Conservation (phyloP, 257 asterid genomes). For the Solanum chaucha region DNA sequence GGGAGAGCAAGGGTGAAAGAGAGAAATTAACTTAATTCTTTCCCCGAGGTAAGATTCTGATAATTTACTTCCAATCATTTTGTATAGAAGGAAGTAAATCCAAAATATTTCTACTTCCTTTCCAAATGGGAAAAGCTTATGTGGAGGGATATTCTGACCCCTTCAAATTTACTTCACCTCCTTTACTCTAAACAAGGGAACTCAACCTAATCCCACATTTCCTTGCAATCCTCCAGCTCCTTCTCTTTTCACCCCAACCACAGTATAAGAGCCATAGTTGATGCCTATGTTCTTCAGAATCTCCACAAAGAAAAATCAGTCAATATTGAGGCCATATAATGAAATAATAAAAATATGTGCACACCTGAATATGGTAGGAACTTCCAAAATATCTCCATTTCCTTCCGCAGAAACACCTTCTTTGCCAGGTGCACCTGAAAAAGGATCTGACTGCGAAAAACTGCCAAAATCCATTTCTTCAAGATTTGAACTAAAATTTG, state of each 20-base stretch:
- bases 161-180: neutral
- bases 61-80: neutral
- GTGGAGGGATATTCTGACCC: neutral
- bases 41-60: neutral
- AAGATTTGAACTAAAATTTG: constrained; percentile 18
- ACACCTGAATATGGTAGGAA: constrained; percentile 45
- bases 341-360: neutral
- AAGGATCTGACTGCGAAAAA: constrained; percentile 33
- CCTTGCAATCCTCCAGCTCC: neutral
- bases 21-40: neutral
- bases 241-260: neutral
- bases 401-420: constrained; percentile 18
- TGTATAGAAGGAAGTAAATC: neutral
- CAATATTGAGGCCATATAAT: neutral
- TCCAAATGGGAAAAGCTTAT: neutral
- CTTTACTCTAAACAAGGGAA: neutral
- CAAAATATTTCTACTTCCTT: neutral
- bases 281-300: neutral
- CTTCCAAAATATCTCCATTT: constrained; percentile 17
- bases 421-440: constrained; percentile 22
- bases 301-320: neutral
- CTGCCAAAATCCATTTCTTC: constrained; percentile 34
- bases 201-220: neutral
- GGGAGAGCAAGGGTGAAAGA: neutral
- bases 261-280: neutral